Evolutionary conservation across 2,329 filamentous ascomycete genomes (phyloP), one percentile per base, ranked within the genome.

Genomic region (Colletotrichum destructivum): DNA sequence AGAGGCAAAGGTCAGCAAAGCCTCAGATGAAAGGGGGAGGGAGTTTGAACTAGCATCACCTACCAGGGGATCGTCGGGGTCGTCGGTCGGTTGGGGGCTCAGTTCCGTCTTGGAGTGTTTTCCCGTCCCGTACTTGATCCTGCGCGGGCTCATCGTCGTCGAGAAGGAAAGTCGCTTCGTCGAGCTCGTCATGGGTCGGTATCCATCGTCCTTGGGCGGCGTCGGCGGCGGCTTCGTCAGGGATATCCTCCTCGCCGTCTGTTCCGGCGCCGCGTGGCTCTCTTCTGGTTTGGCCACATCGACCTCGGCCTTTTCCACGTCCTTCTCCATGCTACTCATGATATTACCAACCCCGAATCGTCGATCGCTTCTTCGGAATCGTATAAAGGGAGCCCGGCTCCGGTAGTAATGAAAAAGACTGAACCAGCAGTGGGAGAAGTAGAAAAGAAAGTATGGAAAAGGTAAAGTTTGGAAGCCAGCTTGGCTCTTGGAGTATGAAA

Each of bases 71-170:
- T 90, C 88, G 31, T 85, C 82, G 0, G 82, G 81, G 66, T 88
- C 85, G 66, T 89, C 85, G 64, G 86, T 89, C 0, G 88, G 88
- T 76, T 88, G 88, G 3, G 88, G 88, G 12, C 87, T 83, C 56
- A 88, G 78, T 77, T 88, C 87, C 7, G 85, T 78, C 16, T 78
- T 76, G 2, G 82, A 78, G 67, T 83, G 75, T 65, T 81, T 85
- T 0, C 86, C 86, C 31, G 75, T 82, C 9, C 82, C 86, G 69
- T 87, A 87, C 76, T 88, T 88, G 75, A 87, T 83, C 16, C 79
- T 78, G 61, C 81, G 79, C 57, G 77, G 72, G 18, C 77, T 81
- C 44, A 78, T 79, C 21, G 73, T 73, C 44, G 73, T 73, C n/a
- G 78, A 77, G 71, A 80, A 81, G 0, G 83, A 84, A 5, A 80